A percentile compares a stretch with the other conserved stretches of the same genome.
Conservation (phyloP, 2,329 filamentous ascomycete species). For the Simplicillium sp. region DNA sequence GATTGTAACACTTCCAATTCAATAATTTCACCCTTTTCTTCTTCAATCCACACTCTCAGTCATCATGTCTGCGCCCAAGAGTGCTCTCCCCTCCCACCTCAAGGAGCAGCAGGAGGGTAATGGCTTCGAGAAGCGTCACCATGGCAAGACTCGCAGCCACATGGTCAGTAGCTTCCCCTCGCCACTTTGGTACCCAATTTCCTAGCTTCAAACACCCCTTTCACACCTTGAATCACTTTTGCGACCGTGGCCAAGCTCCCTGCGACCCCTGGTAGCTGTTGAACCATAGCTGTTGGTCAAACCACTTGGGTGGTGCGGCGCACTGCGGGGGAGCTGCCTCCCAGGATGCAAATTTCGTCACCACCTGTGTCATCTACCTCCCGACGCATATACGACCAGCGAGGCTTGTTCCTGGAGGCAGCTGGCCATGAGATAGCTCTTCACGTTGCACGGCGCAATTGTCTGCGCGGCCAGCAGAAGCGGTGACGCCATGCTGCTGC, state of each 20-base stretch:
- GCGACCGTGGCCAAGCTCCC: no score
- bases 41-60: neutral
- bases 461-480: no score
- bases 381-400: no score
- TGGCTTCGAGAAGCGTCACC: slow-evolving; percentile 55
- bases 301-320: no score
- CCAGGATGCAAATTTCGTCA: neutral
- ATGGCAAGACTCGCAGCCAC: slow-evolving; percentile 78
- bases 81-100: slow-evolving; percentile 75
- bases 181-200: slow-evolving; percentile 3
- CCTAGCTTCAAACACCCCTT: neutral
- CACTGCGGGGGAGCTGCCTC: no score
- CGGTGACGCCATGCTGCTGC: no score
- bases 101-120: slow-evolving; percentile 33
- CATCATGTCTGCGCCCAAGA: slow-evolving; percentile 42
- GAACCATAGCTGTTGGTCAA: no score
- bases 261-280: no score
- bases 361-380: neutral
- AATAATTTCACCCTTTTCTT: neutral
- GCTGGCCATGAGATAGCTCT: no score
- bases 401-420: no score
- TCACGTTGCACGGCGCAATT: no score
- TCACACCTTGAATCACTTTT: neutral
- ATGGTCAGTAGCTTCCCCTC: slow-evolving; percentile 52
- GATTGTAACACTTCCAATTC: neutral